phyloP scores from a whole-genome alignment of 2,329 filamentous ascomycete genomes.

The Colletotrichum costaricense region DNA sequence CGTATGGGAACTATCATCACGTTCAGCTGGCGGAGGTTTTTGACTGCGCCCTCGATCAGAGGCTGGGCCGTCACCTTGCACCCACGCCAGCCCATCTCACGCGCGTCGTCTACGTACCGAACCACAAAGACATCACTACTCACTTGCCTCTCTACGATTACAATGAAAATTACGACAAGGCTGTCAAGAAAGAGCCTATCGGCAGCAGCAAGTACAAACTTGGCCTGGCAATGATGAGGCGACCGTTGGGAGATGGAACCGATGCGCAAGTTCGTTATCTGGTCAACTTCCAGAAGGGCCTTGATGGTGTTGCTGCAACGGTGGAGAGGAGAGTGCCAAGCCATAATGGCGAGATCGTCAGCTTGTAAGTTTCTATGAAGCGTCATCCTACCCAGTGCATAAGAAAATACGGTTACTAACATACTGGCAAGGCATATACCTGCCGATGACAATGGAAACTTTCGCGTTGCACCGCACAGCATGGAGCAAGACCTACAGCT shows the following conservation, averaged over 20 bases:
- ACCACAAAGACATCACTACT: slow-evolving; percentile 5
- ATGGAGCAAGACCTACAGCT: neutral
- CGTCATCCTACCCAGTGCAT: neutral
- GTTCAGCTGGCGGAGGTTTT: neutral
- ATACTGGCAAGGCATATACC: neutral
- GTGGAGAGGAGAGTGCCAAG: neutral
- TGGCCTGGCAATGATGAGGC: slow-evolving; percentile 28
- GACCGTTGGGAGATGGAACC: slow-evolving; percentile 33
- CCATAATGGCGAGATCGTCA: slow-evolving; percentile 6
- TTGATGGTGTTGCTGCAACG: neutral
- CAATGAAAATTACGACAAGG: slow-evolving; percentile 9
- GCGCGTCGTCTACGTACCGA: slow-evolving; percentile 32
- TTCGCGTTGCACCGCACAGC: slow-evolving; percentile 7
- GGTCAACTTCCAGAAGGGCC: neutral
- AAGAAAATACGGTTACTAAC: neutral
- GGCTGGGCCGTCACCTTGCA: slow-evolving; percentile 13
- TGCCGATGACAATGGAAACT: neutral
- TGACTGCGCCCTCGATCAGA: neutral
- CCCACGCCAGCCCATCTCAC: slow-evolving; percentile 28
- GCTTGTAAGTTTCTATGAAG: neutral
- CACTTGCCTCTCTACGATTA: slow-evolving; percentile 37
- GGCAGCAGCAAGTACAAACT: slow-evolving; percentile 34
- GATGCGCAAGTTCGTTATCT: slow-evolving; percentile 32
- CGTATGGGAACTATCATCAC: neutral
- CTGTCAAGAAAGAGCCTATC: slow-evolving; percentile 13